These are phyloP conservation scores for Solanum medicagineum DNA, from an alignment of 257 asterid species.

Conservation along the genomic window DNA sequence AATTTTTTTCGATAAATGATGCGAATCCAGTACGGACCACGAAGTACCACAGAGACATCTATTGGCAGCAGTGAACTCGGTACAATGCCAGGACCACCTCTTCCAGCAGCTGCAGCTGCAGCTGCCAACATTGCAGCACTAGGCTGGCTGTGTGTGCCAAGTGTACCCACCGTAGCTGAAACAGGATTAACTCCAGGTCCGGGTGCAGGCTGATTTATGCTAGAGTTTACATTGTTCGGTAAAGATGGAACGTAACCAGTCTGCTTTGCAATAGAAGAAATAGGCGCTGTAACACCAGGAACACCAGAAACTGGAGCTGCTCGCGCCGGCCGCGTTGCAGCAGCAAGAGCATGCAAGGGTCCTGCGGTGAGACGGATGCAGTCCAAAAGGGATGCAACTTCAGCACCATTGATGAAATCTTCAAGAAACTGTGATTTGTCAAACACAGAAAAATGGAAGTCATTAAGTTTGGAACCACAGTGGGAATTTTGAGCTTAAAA, in stretches of 20 bases:
- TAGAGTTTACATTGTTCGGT: conserved; percentile 44
- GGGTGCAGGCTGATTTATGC: conserved; percentile 49
- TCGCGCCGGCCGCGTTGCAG: conserved; percentile 99
- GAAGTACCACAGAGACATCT: conserved; percentile 96
- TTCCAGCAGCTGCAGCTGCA: conserved; percentile 80
- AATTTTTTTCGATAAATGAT: conserved; percentile 85
- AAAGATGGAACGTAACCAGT: conserved; percentile 39
- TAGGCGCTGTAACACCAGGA: conserved; percentile 45
- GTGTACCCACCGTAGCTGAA: conserved; percentile 34
- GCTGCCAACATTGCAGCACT: conserved; percentile 72
- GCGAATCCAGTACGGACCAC: conserved; percentile 98
- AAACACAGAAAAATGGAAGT: background rate
- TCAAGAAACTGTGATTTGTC: conserved; percentile 64
- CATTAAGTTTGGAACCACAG: background rate
- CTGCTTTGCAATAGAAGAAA: conserved; percentile 63
- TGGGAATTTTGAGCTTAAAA: background rate
- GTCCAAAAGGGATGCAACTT: conserved; percentile 91
- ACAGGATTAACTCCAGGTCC: conserved; percentile 44
- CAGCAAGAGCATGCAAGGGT: conserved; percentile 98
- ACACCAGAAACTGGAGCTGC: conserved; percentile 97
- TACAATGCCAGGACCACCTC: conserved; percentile 98
- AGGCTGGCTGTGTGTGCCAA: conserved; percentile 41
- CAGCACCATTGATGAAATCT: conserved; percentile 96
- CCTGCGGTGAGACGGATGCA: conserved; percentile 98
- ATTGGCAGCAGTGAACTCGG: conserved; percentile 97